phyloP scores from a whole-genome alignment of 495 filamentous ascomycete species.

The Penicillium subrubescens region DNA sequence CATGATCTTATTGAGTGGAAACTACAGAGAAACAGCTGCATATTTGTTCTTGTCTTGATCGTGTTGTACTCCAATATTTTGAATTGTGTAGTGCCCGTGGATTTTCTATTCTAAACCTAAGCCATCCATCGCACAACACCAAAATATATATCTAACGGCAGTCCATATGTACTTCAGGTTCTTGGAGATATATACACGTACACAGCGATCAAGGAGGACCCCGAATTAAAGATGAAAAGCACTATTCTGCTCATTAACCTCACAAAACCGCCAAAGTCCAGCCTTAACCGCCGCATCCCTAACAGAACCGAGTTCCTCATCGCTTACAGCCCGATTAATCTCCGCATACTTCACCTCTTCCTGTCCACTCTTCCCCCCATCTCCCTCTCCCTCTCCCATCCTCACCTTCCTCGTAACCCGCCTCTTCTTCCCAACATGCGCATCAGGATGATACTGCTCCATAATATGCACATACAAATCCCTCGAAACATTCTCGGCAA shows the following conservation, averaged over 20 bases:
- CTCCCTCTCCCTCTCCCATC: slow-evolving; percentile 14
- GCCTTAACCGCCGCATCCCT: slow-evolving; percentile 64
- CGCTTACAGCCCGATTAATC: slow-evolving; percentile 68
- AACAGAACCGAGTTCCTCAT: slow-evolving; percentile 63
- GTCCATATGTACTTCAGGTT: too few relatives aligned
- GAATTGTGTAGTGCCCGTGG: too few relatives aligned
- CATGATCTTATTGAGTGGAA: not conserved
- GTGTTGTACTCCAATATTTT: too few relatives aligned
- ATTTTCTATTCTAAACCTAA: too few relatives aligned
- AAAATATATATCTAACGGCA: too few relatives aligned
- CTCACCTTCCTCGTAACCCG: slow-evolving; percentile 27
- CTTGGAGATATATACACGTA: too few relatives aligned
- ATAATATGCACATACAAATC: slow-evolving; percentile 74
- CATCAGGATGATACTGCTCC: slow-evolving; percentile 78
- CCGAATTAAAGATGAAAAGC: slow-evolving; percentile 63
- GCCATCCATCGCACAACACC: too few relatives aligned
- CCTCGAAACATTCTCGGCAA: slow-evolving; percentile 64
- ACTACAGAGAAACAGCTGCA: too few relatives aligned
- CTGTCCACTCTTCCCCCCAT: not conserved
- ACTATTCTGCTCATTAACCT: slow-evolving; percentile 62
- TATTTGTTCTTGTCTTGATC: too few relatives aligned
- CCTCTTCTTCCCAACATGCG: slow-evolving; percentile 70
- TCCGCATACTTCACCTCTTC: slow-evolving; percentile 68
- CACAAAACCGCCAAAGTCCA: slow-evolving; percentile 75
- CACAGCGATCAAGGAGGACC: too few relatives aligned